Evolutionary conservation across 78 protist species (phyloP).

Genomic region (Speleostelium caveatum): DNA sequence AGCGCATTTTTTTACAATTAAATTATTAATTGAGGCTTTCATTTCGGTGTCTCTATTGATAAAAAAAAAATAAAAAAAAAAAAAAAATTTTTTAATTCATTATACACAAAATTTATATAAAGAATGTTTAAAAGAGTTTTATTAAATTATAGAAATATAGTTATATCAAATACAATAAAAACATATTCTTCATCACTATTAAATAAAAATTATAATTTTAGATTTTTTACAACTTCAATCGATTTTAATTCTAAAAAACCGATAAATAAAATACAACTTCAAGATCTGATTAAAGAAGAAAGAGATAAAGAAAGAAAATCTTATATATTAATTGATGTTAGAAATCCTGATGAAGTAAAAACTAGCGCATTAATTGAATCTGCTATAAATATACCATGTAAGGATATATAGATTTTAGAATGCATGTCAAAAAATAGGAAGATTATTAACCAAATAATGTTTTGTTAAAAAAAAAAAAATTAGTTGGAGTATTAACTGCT

Average conservation of each 20-base stretch:
- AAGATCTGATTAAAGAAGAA: constrained; percentile 21
- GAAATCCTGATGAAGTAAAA: constrained; percentile 59
- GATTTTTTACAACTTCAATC: constrained; percentile 6
- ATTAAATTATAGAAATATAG: too few species aligned
- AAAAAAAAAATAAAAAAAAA: too few species aligned
- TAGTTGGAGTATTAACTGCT: constrained; percentile 53
- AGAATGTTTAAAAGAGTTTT: too few species aligned
- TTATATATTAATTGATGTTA: constrained; percentile 56
- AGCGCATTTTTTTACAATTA: too few species aligned
- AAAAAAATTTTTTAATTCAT: too few species aligned
- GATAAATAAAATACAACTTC: constrained; percentile 19
- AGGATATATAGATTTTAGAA: neutral
- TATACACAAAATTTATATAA: too few species aligned
- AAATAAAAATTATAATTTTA: too few species aligned
- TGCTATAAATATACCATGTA: constrained; percentile 58
- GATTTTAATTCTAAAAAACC: constrained; percentile 19
- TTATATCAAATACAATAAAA: too few species aligned
- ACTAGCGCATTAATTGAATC: constrained; percentile 24
- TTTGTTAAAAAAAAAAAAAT: neutral
- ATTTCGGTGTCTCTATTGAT: too few species aligned
- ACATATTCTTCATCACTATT: too few species aligned
- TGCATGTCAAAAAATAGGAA: neutral
- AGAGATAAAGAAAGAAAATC: neutral
- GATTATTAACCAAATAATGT: neutral
- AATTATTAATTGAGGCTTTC: too few species aligned